These are phyloP conservation scores for Ruellia speciosa DNA, from an alignment of 305 asterid species.

Conservation along the genomic window DNA sequence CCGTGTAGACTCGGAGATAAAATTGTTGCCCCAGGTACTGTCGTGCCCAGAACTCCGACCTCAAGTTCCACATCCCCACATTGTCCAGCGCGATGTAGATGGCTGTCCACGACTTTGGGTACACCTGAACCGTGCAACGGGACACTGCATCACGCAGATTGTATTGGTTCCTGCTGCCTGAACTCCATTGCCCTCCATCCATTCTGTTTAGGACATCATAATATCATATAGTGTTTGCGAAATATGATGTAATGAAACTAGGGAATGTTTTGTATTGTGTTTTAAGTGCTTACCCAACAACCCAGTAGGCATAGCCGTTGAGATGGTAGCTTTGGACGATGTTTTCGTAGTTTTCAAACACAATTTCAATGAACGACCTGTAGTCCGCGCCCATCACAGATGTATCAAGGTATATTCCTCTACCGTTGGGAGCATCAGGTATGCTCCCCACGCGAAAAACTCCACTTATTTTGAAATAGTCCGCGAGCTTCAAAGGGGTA, in stretches of 20 bases:
- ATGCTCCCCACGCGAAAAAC: constrained; percentile 66
- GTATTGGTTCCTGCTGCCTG: constrained; percentile 51
- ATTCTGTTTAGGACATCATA: constrained; percentile 33
- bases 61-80: constrained; percentile 94
- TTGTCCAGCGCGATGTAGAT: constrained; percentile 81
- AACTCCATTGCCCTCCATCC: constrained; percentile 85
- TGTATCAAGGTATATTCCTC: constrained; percentile 53
- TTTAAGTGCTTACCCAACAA: constrained; percentile 62
- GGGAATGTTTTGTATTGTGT: neutral
- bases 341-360: constrained; percentile 63
- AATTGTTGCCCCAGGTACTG: constrained; percentile 87
- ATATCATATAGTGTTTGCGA: neutral
- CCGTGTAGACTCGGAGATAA: constrained; percentile 67
- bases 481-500: constrained; percentile 81
- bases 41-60: constrained; percentile 90
- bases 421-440: constrained; percentile 49
- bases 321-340: constrained; percentile 77
- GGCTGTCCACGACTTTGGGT: constrained; percentile 88
- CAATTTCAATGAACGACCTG: constrained; percentile 65
- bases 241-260: too few relatives aligned
- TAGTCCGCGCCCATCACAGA: constrained; percentile 66
- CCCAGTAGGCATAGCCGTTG: constrained; percentile 73
- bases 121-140: constrained; percentile 86
- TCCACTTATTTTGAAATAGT: constrained; percentile 63
- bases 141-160: constrained; percentile 88